Conservation (phyloP, 805 yeast genomes). For the Ascoidea rubescens region DNA sequence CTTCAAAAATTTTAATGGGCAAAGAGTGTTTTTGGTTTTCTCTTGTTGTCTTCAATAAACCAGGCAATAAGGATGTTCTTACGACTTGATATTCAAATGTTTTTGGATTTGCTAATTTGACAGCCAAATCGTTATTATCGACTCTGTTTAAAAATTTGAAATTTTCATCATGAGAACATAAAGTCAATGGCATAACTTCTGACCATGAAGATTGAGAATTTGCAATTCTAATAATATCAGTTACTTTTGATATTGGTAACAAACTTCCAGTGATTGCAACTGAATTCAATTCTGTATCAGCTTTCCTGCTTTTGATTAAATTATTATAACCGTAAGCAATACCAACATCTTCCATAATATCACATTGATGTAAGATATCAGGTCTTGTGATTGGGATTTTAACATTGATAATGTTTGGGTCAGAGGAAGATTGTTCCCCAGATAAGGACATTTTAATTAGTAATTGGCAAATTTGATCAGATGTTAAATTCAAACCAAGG, state of each 20-base stretch:
- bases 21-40: conserved; percentile 93
- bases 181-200: conserved; percentile 90
- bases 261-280: conserved; percentile 76
- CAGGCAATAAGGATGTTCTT: conserved; percentile 88
- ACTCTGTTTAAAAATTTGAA: conserved; percentile 65
- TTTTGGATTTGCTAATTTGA: conserved; percentile 89
- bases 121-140: conserved; percentile 72
- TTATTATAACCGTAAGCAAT: conserved; percentile 92
- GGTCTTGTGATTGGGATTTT: conserved; percentile 88
- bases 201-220: conserved; percentile 92
- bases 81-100: conserved; percentile 96
- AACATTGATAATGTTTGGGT: conserved; percentile 36
- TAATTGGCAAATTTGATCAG: conserved; percentile 52
- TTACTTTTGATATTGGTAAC: conserved; percentile 78
- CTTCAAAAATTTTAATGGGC: conserved; percentile 90
- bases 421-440: conserved; percentile 36
- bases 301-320: conserved; percentile 22
- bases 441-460: conserved; percentile 70
- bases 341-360: conserved; percentile 97
- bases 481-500: conserved; percentile 66
- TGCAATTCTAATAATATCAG: conserved; percentile 83
- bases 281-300: conserved; percentile 64
- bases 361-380: conserved; percentile 93
- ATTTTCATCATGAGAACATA: conserved; percentile 95
- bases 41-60: conserved; percentile 84